Conservation (phyloP, 2,329 filamentous ascomycete genomes). For the Whalleya microplaca region DNA sequence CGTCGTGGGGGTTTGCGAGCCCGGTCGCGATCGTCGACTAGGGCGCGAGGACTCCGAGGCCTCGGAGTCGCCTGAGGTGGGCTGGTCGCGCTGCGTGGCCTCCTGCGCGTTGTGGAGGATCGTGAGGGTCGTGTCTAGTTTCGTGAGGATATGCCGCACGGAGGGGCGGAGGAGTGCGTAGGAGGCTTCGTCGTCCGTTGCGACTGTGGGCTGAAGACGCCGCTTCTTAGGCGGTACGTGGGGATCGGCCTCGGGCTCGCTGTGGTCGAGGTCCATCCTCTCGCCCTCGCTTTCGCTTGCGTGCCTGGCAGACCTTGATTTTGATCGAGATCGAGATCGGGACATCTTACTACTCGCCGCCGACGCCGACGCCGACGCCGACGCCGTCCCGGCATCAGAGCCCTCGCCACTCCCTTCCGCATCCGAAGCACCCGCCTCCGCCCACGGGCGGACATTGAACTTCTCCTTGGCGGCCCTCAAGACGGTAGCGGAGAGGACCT, state of each 20-base stretch:
- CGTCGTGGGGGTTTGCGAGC: conserved; percentile 12
- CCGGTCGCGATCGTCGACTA: conserved; percentile 9
- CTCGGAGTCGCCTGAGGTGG: conserved; percentile 34
- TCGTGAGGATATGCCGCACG: conserved; percentile 69
- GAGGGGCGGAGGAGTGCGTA: conserved; percentile 67
- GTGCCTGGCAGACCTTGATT: conserved; percentile 24
- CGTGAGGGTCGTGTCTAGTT: conserved; percentile 70
- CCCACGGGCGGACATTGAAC: conserved; percentile 50
- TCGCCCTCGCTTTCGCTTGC: conserved; percentile 26
- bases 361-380: conserved; percentile 14
- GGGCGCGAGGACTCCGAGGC: conserved; percentile 27
- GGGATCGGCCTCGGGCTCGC: not conserved
- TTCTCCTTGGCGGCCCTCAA: conserved; percentile 69
- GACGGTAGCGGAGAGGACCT: conserved; percentile 69
- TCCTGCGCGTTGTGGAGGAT: conserved; percentile 71
- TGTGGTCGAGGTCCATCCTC: conserved; percentile 29
- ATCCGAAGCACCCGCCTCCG: conserved; percentile 15
- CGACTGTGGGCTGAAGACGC: conserved; percentile 55
- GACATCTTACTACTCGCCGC: conserved; percentile 9
- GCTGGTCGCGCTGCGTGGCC: conserved; percentile 46
- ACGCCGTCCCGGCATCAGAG: conserved; percentile 21
- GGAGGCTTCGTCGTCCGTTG: conserved; percentile 73
- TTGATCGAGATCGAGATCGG: conserved; percentile 17
- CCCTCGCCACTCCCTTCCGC: conserved; percentile 16
- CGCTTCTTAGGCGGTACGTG: conserved; percentile 5